Percentiles rank a stretch among this genome's conserved stretches.
Evolutionary conservation across 371 early-diverging fungal species (phyloP).

Genomic region (Lichtheimia ramosa): DNA sequence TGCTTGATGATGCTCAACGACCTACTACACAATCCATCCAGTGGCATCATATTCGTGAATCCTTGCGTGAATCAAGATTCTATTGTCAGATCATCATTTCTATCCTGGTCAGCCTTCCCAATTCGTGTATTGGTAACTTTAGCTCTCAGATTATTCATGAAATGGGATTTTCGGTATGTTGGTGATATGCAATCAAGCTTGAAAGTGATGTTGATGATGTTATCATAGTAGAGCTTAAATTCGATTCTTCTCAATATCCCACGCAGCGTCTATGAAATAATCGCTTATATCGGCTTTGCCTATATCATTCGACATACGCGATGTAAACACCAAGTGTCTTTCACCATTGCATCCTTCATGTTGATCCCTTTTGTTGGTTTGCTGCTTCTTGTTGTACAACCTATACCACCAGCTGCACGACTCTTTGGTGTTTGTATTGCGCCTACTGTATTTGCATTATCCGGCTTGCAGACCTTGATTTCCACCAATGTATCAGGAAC

Average conservation of each 20-base stretch:
- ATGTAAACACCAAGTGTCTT: not conserved
- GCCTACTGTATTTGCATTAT: not conserved
- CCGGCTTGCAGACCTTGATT: not conserved
- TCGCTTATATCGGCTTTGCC: not conserved
- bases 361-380: not conserved
- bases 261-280: conserved; percentile 2
- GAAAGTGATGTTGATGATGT: no score
- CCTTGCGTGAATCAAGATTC: not conserved
- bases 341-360: not conserved
- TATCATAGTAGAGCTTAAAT: not conserved
- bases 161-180: conserved; percentile 4
- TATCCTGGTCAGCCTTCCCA: not conserved
- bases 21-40: not conserved
- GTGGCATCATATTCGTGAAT: not conserved
- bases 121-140: not conserved
- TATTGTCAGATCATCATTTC: not conserved
- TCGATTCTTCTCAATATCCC: conserved; percentile 8
- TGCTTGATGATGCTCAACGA: no score
- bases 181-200: no score
- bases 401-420: no score
- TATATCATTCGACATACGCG: not conserved
- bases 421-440: not conserved
- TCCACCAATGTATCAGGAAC: conserved; percentile 1
- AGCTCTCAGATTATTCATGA: conserved; percentile 5
- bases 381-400: not conserved